Base-by-base conservation (phyloP, 2,329 filamentous ascomycete genomes). In the Xylaria sp. region DNA sequence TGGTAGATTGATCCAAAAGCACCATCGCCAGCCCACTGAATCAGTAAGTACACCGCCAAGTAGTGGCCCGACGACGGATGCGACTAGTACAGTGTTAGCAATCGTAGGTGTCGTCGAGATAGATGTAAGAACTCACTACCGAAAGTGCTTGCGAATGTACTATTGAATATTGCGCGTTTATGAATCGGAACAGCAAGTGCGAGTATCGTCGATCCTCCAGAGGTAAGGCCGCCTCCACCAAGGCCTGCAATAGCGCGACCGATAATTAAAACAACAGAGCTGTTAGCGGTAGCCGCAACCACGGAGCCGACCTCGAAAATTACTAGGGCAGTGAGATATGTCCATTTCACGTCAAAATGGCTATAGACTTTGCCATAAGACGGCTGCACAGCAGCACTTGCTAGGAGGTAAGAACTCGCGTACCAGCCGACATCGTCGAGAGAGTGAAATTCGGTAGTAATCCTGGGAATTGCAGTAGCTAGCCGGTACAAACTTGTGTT, bases 371-470 rank as follows among this genome's bases (percentile, higher is more conserved):
- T 37, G 35, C 64, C 64, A 28, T 47, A 66, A 1, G 49, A 21
- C 2, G 60, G 64, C 40, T 66, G 64, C 19, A 63, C 17, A 1
- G 60, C 64, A 12, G 49, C 57, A 35, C 45, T 58, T 6, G 60
- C 60, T 5, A 66, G 15, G 15, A 55, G 38, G 21, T 66, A 66
- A 4, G 31, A 54, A 19, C 56, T 60, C 15, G 56, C 50, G 49
- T 66, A 66, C 64, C 64, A 66, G 1, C 46, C 64, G 12, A 55
- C 23, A 28, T 64, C 61, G n/a, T 60, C 8, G 19, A 66, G 50
- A 4, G 57, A 45, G 31, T 60, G 42, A 38, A 61, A 61, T 3
- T 64, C 57, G 14, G 37, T 35, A 7, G 61, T 64, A 31, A 61
- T 57, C 2, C 21, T 50, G n/a, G 59, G 59, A n/a, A 58, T 58